Base-by-base conservation (phyloP, 495 filamentous ascomycete genomes). In the Daldinia decipiens region DNA sequence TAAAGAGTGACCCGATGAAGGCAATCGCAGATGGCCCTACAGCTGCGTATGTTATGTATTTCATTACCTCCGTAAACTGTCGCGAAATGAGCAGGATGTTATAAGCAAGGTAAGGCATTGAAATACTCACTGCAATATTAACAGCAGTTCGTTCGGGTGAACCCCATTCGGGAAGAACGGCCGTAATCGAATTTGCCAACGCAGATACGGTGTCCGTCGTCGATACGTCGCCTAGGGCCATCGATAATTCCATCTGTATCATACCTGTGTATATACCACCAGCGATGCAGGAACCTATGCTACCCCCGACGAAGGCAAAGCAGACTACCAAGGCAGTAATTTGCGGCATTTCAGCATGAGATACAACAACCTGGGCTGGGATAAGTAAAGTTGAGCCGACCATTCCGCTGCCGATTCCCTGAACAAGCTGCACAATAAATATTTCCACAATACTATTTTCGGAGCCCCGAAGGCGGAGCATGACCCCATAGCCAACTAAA, bases 191-290 rank as follows among this genome's bases (percentile, higher is more conserved):
- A 50, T 84, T 80, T 32, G 77, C 82, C 52, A 84, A 65, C 8
- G 34, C 59, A 12, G 80, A 59, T 11, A 85, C 76, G 12, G 74
- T 59, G 0, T 64, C 67, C 8, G 68, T 54, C 13, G 62, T 71
- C n/a, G 70, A 76, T 3, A 51, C 47, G 4, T 29, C 9, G 21
- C 80, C 79, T 12, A 85, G 69, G 21, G 51, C 43, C 62, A 60
- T 45, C 83, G 71, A 29, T 75, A 6, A 69, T 27, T 53, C 50
- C 26, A n/a, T 47, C 6, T 77, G 72, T 26, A 86, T 74, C 5
- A 80, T 78, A 9, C 79, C 78, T 1, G 82, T 83, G 67, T 86
- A 84, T 19, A 86, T 84, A 2, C 77, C 83, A 12, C 83, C 82
- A 2, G 83, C 81, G 56, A 86, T 81, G 13, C 79, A 79, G n/a